Evolutionary conservation across 148 eudicot species (phyloP).

Genomic region (Pouteria glomerata): DNA sequence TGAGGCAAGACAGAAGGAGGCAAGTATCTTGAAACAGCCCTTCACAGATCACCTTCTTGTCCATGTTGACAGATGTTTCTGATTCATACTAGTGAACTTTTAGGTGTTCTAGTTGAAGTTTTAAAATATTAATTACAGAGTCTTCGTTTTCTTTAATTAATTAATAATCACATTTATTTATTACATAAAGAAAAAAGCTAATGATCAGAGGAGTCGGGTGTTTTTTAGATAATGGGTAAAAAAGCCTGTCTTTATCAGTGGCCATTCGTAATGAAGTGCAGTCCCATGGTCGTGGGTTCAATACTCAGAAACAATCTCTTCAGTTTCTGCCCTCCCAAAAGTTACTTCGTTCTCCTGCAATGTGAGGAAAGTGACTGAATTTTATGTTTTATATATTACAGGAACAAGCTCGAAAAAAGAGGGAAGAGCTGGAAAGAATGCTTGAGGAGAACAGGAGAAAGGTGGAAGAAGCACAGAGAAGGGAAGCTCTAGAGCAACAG

Average conservation of each 20-base stretch:
- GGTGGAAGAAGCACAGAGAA: conserved; percentile 77
- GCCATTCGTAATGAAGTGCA: no score
- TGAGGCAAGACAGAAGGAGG: conserved; percentile 78
- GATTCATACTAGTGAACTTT: no score
- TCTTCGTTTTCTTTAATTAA: no score
- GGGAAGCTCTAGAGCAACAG: conserved; percentile 81
- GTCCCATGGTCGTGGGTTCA: neutral
- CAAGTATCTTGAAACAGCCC: conserved; percentile 18
- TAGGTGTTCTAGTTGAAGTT: no score
- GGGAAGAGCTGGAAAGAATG: conserved; percentile 75
- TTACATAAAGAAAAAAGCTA: no score
- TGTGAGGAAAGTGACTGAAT: neutral
- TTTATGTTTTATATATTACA: conserved; percentile 15
- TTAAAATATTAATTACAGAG: no score
- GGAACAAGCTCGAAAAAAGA: conserved; percentile 77
- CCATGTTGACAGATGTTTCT: neutral
- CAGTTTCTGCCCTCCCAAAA: neutral
- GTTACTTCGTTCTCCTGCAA: neutral
- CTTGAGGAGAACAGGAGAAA: conserved; percentile 71
- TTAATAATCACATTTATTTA: no score
- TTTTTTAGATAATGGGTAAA: no score
- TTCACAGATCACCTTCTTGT: neutral
- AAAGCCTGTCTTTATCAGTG: no score
- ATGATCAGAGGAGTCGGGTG: no score
- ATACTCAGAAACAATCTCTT: no score